phyloP scores from a whole-genome alignment of 176 grass and related monocot species.

The Carex pumila region DNA sequence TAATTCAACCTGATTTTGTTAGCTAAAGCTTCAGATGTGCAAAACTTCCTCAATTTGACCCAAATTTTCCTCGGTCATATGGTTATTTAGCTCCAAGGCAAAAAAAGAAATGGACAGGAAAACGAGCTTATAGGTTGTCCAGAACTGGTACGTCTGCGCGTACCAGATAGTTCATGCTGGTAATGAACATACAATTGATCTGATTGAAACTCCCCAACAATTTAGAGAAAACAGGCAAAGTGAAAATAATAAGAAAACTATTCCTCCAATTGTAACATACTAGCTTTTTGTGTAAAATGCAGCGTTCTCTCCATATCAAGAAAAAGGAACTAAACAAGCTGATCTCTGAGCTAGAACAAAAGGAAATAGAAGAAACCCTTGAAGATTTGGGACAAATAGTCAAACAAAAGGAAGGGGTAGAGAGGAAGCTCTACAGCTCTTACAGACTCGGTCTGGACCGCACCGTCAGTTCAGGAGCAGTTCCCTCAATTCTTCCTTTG shows the following conservation, averaged over 20 bases:
- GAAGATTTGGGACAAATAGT: conserved; percentile 59
- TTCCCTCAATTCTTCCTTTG: conserved; percentile 44
- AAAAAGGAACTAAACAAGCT: conserved; percentile 50
- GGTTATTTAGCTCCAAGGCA: too few relatives aligned
- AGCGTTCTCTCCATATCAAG: conserved; percentile 54
- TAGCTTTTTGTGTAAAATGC: conserved; percentile 22
- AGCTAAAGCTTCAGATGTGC: too few relatives aligned
- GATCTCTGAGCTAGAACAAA: conserved; percentile 60
- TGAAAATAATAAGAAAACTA: background rate
- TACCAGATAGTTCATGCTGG: background rate
- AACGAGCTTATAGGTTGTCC: background rate
- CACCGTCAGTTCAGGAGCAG: conserved; percentile 4
- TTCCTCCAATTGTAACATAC: background rate
- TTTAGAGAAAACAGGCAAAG: background rate
- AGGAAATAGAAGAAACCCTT: conserved; percentile 37
- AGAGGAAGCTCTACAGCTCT: conserved; percentile 44
- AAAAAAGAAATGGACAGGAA: too few relatives aligned
- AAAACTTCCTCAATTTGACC: background rate
- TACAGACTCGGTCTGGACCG: conserved; percentile 62
- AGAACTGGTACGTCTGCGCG: background rate
- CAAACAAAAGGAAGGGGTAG: conserved; percentile 57
- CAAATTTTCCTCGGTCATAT: background rate
- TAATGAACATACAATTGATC: background rate
- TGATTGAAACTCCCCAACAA: background rate
- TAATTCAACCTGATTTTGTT: too few relatives aligned